These are phyloP conservation scores for Aphanomyces euteiches DNA, from an alignment of 352 stramenopile species.

Conservation along the genomic window DNA sequence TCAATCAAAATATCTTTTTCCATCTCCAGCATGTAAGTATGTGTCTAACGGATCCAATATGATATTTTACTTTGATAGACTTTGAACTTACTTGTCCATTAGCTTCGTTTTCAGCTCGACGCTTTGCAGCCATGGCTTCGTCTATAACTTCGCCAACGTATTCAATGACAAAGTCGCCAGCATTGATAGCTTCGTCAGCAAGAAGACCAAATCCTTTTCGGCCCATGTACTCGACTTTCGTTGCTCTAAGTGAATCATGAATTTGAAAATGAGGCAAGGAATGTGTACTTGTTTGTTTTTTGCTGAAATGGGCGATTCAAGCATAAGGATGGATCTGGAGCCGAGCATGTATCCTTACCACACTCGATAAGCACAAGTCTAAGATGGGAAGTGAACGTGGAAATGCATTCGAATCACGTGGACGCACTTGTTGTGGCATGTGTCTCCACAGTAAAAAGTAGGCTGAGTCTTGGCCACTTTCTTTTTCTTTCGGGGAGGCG, in stretches of 20 bases:
- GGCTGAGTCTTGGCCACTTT: slow-evolving; percentile 3
- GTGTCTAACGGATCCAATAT: slow-evolving; percentile 38
- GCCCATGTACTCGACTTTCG: slow-evolving; percentile 66
- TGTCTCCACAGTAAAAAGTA: slow-evolving; percentile 52
- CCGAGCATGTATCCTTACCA: slow-evolving; percentile 71
- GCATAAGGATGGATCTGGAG: slow-evolving; percentile 56
- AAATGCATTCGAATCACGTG: neutral
- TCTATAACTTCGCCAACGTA: slow-evolving; percentile 93
- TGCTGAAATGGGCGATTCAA: slow-evolving; percentile 72
- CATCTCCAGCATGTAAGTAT: slow-evolving; percentile 87
- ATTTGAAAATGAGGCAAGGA: neutral
- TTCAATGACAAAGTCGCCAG: slow-evolving; percentile 88
- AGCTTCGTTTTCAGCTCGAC: slow-evolving; percentile 55
- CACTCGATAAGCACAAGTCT: slow-evolving; percentile 81
- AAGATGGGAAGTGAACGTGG: neutral
- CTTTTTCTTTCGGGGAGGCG: slow-evolving; percentile 1
- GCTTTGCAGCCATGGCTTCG: slow-evolving; percentile 69
- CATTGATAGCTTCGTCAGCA: slow-evolving; percentile 66
- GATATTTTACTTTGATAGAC: neutral
- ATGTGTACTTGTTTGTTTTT: slow-evolving; percentile 51
- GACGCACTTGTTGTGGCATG: slow-evolving; percentile 60
- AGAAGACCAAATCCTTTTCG: slow-evolving; percentile 89
- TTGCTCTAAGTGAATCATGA: slow-evolving; percentile 31
- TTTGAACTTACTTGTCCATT: slow-evolving; percentile 48
- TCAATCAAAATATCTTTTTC: slow-evolving; percentile 84